A percentile compares a stretch with the other conserved stretches of the same genome.
These are phyloP conservation scores for Trypanosoma avium DNA, from an alignment of 208 protist genomes.

Conservation along the genomic window DNA sequence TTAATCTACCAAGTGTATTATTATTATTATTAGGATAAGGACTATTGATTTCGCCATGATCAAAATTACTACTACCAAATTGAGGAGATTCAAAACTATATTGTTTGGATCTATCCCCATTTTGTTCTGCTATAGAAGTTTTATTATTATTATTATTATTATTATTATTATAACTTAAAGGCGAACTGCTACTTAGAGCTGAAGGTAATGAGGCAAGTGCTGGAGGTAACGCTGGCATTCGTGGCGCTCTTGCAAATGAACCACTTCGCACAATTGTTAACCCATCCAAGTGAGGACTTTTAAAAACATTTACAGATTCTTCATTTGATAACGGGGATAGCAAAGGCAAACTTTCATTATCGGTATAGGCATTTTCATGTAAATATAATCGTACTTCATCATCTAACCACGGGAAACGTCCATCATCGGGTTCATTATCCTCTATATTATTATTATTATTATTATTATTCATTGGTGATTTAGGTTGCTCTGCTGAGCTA, in stretches of 20 bases:
- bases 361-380: conserved; percentile 20
- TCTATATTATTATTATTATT: background rate
- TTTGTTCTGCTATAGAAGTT: background rate
- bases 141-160: background rate
- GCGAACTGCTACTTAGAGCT: background rate
- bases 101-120: background rate
- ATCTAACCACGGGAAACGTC: conserved; percentile 15
- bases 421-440: background rate
- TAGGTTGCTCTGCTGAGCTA: background rate
- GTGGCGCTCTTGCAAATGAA: conserved; percentile 4
- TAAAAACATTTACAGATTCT: background rate
- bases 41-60: background rate
- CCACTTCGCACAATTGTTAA: conserved; percentile 17
- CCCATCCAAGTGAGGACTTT: conserved; percentile 1
- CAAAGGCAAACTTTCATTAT: conserved; percentile 14
- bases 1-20: too few relatives aligned
- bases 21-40: background rate
- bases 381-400: conserved; percentile 20
- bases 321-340: conserved; percentile 7
- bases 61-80: background rate
- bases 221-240: background rate
- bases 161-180: background rate
- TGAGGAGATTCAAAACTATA: background rate
- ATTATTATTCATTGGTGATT: background rate
- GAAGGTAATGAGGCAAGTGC: too few relatives aligned